Base-by-base conservation (phyloP, 345 rosid species). In the Linum trigynum region DNA sequence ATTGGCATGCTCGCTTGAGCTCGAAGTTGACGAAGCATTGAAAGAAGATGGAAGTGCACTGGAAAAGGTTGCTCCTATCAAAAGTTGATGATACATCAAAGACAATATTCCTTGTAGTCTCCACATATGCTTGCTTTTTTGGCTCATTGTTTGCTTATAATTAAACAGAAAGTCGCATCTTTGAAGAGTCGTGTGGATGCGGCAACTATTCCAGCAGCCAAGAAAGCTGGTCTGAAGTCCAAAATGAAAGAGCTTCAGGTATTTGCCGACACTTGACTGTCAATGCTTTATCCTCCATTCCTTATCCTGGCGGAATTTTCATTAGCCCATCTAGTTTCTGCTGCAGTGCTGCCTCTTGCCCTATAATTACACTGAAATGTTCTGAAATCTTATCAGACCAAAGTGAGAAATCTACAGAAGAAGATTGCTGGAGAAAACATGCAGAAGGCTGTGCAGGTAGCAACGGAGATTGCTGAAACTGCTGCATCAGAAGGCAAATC, bases 351-450 rank as follows among this genome's bases (percentile, higher is more conserved):
- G 32, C 50, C 4, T 9, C 11, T n/a, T 32, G 37, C 11, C 40
- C 16, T 59, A 6, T 61, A 55, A 59, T 5, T 36, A 1, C 38
- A 66, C 5, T 37, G 32, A 23, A 23, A 23, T 23, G 32, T 23
- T 23, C 32, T 23, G 32, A 23, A 23, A 23, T 23, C 53, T 68
- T 61, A 59, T 43, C 83, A 94, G 97, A 77, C 76, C 63, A 78
- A 85, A 75, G 77, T 94, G 63, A 81, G 75, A 63, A 91, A 84
- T 71, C 92, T 86, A 48, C 95, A 91, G 59, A 94, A 94, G 81
- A 91, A 80, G 82, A 82, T 89, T 77, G 91, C 96, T 0, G 91
- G 88, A 79, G 90, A 85, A 55, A 94, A 91, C 79, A 71, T 81
- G 63, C 82, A 77, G 71, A 90, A 85, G 77, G 87, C 95, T 68